Percentiles rank a stretch among this genome's conserved stretches.
phyloP scores from a whole-genome alignment of 164 flowering plant genomes.

The Houttuynia cordata region DNA sequence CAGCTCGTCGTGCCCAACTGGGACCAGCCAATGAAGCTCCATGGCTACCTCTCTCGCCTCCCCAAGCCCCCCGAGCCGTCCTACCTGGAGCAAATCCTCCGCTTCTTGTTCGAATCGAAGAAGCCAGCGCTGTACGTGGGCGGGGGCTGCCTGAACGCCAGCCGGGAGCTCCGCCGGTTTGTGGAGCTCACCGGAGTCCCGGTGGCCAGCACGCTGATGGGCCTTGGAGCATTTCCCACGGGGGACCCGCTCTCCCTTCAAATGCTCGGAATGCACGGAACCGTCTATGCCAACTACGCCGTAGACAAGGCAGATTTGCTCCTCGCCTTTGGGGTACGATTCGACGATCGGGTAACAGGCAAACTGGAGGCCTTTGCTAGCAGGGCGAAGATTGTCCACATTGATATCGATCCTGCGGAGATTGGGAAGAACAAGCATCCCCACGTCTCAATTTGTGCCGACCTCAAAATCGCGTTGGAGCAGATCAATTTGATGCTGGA shows the following conservation, averaged over 20 bases:
- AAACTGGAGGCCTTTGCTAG: slow-evolving; percentile 68
- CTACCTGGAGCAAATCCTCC: slow-evolving; percentile 40
- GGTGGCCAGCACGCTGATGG: slow-evolving; percentile 65
- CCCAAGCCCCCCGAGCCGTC: slow-evolving; percentile 22
- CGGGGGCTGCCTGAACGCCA: slow-evolving; percentile 61
- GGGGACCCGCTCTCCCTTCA: slow-evolving; percentile 35
- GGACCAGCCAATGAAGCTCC: slow-evolving; percentile 29
- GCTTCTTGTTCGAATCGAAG: slow-evolving; percentile 42
- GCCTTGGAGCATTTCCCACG: slow-evolving; percentile 41
- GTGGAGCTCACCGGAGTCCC: slow-evolving; percentile 60
- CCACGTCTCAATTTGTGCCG: slow-evolving; percentile 52
- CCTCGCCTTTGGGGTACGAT: slow-evolving; percentile 66
- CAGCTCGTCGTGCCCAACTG: slow-evolving; percentile 45
- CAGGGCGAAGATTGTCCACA: slow-evolving; percentile 61
- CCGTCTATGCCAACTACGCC: slow-evolving; percentile 63
- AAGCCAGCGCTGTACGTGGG: slow-evolving; percentile 59
- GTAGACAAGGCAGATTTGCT: slow-evolving; percentile 46
- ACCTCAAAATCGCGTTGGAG: slow-evolving; percentile 37
- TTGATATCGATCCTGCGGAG: slow-evolving; percentile 63
- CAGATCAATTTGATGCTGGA: slow-evolving; percentile 37
- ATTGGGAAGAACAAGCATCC: slow-evolving; percentile 74
- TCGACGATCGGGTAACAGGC: slow-evolving; percentile 67
- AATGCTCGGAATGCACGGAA: slow-evolving; percentile 78
- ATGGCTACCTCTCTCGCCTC: slow-evolving; percentile 38
- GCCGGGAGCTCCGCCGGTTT: slow-evolving; percentile 39